Evolutionary conservation across 2,329 filamentous ascomycete species (phyloP).

Genomic region (Xylariaceae sp.): DNA sequence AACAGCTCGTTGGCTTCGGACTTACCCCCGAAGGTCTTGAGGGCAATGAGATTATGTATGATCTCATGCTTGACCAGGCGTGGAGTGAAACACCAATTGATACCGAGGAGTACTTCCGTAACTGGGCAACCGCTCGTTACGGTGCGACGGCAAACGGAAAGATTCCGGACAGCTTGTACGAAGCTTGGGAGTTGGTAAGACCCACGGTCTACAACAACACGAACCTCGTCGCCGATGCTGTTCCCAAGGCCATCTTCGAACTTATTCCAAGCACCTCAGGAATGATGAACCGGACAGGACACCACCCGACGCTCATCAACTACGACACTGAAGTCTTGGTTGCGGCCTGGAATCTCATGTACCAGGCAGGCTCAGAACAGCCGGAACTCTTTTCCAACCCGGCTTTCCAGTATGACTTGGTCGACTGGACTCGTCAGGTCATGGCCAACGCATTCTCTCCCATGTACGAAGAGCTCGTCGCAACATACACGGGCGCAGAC

Average conservation of each 20-base stretch:
- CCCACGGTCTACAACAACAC: constrained; percentile 22
- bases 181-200: constrained; percentile 18
- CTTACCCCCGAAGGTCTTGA: constrained; percentile 20
- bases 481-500: constrained; percentile 6
- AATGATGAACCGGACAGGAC: constrained; percentile 18
- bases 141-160: constrained; percentile 4
- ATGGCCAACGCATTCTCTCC: constrained; percentile 19
- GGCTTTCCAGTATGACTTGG: constrained; percentile 19
- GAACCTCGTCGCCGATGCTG: constrained; percentile 17
- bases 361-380: constrained; percentile 12
- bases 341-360: constrained; percentile 15
- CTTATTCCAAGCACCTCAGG: constrained; percentile 16
- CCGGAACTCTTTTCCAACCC: constrained; percentile 16
- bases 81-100: constrained; percentile 18
- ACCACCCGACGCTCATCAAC: constrained; percentile 19
- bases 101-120: constrained; percentile 17
- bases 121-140: constrained; percentile 18
- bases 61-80: constrained; percentile 21
- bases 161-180: constrained; percentile 11
- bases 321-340: constrained; percentile 17
- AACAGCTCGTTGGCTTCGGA: constrained; percentile 16
- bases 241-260: constrained; percentile 20
- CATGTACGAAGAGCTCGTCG: constrained; percentile 15
- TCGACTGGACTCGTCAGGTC: constrained; percentile 21
- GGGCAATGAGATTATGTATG: constrained; percentile 22